These are phyloP conservation scores for Ceratocystis cubensis DNA, from an alignment of 2,329 filamentous ascomycete genomes.

Conservation along the genomic window DNA sequence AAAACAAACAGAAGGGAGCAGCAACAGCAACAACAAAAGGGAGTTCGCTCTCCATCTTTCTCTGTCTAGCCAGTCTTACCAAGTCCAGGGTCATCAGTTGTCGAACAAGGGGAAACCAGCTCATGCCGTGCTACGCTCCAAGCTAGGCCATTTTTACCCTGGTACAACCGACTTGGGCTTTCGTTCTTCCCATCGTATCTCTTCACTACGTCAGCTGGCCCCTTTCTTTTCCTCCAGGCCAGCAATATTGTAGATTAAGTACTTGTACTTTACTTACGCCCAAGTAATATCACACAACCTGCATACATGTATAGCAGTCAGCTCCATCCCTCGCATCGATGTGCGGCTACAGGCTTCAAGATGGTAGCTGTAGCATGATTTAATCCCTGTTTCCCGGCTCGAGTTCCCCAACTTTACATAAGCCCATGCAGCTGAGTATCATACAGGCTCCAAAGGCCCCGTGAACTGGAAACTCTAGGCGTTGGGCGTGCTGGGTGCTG, in stretches of 20 bases:
- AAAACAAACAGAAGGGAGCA: neutral
- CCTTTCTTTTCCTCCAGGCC: no score
- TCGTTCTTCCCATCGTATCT: neutral
- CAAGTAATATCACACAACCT: neutral
- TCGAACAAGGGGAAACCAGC: neutral
- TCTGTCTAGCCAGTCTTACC: neutral
- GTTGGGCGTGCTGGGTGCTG: neutral
- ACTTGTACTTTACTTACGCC: neutral
- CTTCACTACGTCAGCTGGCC: neutral
- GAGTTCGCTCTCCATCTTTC: neutral
- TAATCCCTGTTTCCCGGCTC: neutral
- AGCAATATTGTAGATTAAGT: neutral
- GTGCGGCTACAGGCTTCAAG: neutral
- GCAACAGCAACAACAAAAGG: neutral
- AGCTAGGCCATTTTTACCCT: neutral
- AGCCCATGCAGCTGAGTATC: neutral
- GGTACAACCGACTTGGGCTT: neutral
- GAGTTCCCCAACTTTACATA: neutral
- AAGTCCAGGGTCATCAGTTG: neutral
- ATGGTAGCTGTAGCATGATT: neutral
- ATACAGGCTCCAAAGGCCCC: neutral
- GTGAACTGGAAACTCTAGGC: neutral
- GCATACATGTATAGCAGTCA: neutral
- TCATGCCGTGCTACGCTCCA: slow-evolving; percentile 5
- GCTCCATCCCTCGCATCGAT: neutral